phyloP scores from a whole-genome alignment of 768 basidiomycete genomes.

The Psilocybe tampanensis region DNA sequence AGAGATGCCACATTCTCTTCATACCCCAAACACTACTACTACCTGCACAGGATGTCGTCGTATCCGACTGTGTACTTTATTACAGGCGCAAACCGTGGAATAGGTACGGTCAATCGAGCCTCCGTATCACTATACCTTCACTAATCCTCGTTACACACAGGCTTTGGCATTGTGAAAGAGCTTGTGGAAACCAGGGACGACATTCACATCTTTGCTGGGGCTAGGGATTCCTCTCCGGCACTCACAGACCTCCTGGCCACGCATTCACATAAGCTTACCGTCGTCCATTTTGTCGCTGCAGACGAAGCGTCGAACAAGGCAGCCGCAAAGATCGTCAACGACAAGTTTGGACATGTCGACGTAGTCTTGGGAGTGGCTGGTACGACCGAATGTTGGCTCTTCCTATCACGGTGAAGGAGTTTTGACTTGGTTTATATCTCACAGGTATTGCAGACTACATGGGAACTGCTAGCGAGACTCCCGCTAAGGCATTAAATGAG shows the following conservation, averaged over 20 bases:
- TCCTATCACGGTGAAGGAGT: too few relatives aligned
- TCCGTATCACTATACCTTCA: too few relatives aligned
- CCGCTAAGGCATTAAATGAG: not conserved
- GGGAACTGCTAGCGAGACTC: not conserved
- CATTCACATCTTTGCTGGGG: not conserved
- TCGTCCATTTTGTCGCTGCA: conserved; percentile 4
- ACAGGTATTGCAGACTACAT: not conserved
- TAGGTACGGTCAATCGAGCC: not conserved
- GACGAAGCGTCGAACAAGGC: conserved; percentile 5
- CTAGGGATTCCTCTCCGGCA: not conserved
- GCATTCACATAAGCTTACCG: not conserved
- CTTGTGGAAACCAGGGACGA: not conserved
- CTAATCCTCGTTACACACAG: not conserved
- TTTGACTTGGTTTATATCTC: too few relatives aligned
- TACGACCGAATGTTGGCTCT: too few relatives aligned
- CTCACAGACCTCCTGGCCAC: not conserved
- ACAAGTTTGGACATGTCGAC: conserved; percentile 1
- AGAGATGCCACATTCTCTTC: too few relatives aligned
- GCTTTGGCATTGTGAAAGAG: not conserved
- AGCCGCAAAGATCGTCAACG: not conserved
- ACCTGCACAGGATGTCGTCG: too few relatives aligned
- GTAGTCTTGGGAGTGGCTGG: not conserved
- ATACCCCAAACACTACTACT: too few relatives aligned
- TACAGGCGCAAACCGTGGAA: conserved; percentile 8
- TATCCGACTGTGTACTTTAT: conserved; percentile 3